Percentiles rank a stretch among this genome's conserved stretches.
These are phyloP conservation scores for Fusarium sp. DNA, from an alignment of 2,329 filamentous ascomycete genomes.

Conservation along the genomic window DNA sequence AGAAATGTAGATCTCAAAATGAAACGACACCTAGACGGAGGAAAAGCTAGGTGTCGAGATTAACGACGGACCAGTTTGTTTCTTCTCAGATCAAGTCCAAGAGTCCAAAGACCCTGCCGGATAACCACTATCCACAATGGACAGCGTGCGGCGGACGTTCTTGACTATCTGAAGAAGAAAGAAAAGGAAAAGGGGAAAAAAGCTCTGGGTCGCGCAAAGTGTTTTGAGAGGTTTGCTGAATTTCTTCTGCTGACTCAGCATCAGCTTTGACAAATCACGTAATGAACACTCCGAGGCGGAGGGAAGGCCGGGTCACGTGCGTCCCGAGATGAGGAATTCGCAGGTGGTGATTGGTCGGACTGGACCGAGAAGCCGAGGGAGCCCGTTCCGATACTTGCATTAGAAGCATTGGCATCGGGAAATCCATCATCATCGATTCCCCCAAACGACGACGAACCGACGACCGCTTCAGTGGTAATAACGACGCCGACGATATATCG, in stretches of 20 bases:
- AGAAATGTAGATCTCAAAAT: constrained; percentile 69
- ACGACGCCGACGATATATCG: constrained; percentile 38
- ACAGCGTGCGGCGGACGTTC: constrained; percentile 57
- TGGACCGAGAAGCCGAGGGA: constrained; percentile 60
- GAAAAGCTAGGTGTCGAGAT: constrained; percentile 63
- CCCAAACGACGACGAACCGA: constrained; percentile 1
- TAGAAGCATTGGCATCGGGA: constrained; percentile 22
- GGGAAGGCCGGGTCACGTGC: constrained; percentile 44
- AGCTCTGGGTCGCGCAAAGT: constrained; percentile 14
- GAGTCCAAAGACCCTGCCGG: constrained; percentile 53
- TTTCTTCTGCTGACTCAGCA: constrained; percentile 27
- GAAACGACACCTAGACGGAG: constrained; percentile 67
- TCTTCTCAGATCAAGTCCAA: constrained; percentile 59
- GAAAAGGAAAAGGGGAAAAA: constrained; percentile 13
- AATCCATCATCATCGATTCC: constrained; percentile 40
- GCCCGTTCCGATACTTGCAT: constrained; percentile 41
- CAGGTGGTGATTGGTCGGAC: constrained; percentile 53
- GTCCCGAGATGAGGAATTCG: constrained; percentile 53
- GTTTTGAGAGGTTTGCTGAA: constrained; percentile 15
- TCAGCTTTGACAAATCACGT: constrained; percentile 20
- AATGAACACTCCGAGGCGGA: neutral
- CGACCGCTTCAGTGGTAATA: neutral
- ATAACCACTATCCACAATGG: constrained; percentile 47
- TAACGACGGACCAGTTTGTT: constrained; percentile 65
- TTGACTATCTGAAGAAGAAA: constrained; percentile 63